Percentiles rank a stretch among this genome's conserved stretches.
These are phyloP conservation scores for Hypomyces perniciosus DNA, from an alignment of 2,329 filamentous ascomycete species.

Conservation along the genomic window DNA sequence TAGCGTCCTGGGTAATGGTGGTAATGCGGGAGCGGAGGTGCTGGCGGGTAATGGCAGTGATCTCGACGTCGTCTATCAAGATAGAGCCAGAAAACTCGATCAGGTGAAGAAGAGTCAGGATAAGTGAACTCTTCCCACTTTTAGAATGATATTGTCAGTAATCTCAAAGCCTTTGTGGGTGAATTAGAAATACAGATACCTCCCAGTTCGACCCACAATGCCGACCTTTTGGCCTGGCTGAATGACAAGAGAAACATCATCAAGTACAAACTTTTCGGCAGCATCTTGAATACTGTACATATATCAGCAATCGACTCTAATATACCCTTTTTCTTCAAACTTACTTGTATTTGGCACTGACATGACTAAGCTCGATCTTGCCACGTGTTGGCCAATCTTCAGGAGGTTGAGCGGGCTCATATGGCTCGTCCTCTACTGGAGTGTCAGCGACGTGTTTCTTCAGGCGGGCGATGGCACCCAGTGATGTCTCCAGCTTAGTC, in stretches of 20 bases:
- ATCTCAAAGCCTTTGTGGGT: slow-evolving; percentile 1
- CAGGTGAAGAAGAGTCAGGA: slow-evolving; percentile 5
- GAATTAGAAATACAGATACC: slow-evolving; percentile 17
- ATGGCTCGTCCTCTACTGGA: slow-evolving; percentile 1
- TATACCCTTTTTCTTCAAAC: slow-evolving; percentile 1
- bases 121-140: slow-evolving; percentile 20
- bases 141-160: slow-evolving; percentile 17
- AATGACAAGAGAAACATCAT: slow-evolving; percentile 12
- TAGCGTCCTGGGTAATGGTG: slow-evolving; percentile 25
- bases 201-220: slow-evolving; percentile 18
- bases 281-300: neutral
- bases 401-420: neutral
- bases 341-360: slow-evolving; percentile 14
- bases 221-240: slow-evolving; percentile 17
- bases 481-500: slow-evolving; percentile 16
- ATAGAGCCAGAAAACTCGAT: slow-evolving; percentile 20
- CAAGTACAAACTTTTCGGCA: slow-evolving; percentile 2
- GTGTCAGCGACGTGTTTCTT: neutral
- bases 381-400: slow-evolving; percentile 14
- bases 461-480: slow-evolving; percentile 18
- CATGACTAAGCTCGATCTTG: slow-evolving; percentile 11
- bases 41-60: slow-evolving; percentile 18
- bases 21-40: slow-evolving; percentile 24
- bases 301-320: neutral
- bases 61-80: slow-evolving; percentile 24